phyloP scores from a whole-genome alignment of 2,329 filamentous ascomycete species.

The Fusarium sarcochroum region DNA sequence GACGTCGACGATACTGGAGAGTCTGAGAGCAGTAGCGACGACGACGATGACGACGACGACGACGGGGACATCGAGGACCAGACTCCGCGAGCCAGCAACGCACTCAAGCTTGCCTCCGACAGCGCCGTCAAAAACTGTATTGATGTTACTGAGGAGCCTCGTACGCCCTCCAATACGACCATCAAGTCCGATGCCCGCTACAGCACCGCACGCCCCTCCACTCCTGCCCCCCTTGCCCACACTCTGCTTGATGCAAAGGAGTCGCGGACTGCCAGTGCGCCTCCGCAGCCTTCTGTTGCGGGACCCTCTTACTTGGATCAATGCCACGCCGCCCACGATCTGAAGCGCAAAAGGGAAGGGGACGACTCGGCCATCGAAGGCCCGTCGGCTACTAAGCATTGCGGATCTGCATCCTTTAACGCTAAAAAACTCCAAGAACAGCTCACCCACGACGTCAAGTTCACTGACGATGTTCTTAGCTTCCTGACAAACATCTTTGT shows the following conservation, averaged over 20 bases:
- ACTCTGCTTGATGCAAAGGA: not conserved
- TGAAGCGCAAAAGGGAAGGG: conserved; percentile 14
- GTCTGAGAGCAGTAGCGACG: not conserved
- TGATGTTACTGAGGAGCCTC: not conserved
- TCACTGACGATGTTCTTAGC: not conserved
- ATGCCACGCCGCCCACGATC: not conserved
- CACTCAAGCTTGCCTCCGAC: not conserved
- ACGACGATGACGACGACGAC: not conserved
- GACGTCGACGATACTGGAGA: not conserved
- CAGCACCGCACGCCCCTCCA: no score
- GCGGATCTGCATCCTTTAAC: not conserved
- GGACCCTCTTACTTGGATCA: not conserved
- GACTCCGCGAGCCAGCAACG: not conserved
- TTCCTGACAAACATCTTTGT: not conserved
- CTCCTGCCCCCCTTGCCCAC: not conserved
- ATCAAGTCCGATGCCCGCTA: no score
- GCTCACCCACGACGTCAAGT: not conserved
- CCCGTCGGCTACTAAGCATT: not conserved
- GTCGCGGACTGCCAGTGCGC: not conserved
- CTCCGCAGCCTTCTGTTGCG: not conserved
- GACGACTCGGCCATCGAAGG: not conserved
- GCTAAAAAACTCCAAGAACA: not conserved
- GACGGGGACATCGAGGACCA: not conserved
- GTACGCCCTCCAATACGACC: not conserved
- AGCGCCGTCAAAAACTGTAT: not conserved